phyloP scores from a whole-genome alignment of 495 filamentous ascomycete genomes.

The Aspergillus hancockii region DNA sequence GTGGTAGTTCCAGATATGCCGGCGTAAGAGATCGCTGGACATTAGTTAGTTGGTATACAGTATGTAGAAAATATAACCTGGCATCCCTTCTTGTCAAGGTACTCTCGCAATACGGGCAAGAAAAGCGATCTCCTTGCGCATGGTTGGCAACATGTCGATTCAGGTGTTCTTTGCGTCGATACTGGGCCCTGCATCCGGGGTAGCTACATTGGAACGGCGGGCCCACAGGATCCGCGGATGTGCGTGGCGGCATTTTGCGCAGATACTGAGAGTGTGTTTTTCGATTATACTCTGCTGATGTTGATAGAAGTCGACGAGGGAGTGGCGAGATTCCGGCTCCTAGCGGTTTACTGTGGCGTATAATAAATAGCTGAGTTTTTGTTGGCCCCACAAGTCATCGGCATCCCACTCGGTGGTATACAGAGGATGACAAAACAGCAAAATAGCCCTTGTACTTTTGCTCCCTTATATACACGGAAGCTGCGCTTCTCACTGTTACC shows the following conservation, averaged over 20 bases:
- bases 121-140: not conserved
- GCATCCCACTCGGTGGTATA: not conserved
- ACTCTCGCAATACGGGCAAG: conserved; percentile 21
- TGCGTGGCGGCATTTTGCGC: conserved; percentile 1
- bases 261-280: not conserved
- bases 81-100: conserved; percentile 21
- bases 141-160: conserved; percentile 23
- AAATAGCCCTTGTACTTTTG: too few species aligned
- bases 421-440: too few species aligned
- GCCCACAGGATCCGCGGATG: not conserved
- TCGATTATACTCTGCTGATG: too few species aligned
- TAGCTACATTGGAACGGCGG: conserved; percentile 13
- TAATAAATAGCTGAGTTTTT: not conserved
- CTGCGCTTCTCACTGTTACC: too few species aligned
- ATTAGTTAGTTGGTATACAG: not conserved
- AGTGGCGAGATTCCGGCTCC: too few species aligned
- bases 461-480: too few species aligned
- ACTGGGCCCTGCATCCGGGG: conserved; percentile 18
- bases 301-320: too few species aligned
- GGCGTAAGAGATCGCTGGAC: conserved; percentile 19
- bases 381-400: not conserved
- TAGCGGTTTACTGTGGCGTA: not conserved
- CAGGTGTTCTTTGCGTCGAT: conserved; percentile 30
- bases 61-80: not conserved
- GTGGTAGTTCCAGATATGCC: conserved; percentile 22